Conservation (phyloP, 257 asterid species). For the Dorcoceras hygrometricum region DNA sequence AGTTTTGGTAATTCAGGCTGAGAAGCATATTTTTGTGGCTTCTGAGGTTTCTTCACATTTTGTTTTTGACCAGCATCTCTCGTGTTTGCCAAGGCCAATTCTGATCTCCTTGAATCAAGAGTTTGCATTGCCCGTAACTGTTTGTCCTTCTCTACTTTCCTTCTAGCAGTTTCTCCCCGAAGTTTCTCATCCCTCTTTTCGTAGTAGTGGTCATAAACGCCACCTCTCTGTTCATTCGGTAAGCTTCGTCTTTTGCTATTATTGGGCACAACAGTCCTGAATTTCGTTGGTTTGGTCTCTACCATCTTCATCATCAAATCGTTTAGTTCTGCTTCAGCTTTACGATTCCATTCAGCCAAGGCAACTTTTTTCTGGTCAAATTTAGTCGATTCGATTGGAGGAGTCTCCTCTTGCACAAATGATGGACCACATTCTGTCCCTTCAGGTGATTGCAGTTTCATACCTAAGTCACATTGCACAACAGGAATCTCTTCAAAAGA, state of each 20-base stretch:
- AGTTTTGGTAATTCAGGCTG: conserved; percentile 53
- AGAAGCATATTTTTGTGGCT: conserved; percentile 43
- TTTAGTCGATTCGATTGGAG: conserved; percentile 35
- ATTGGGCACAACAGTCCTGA: conserved; percentile 37
- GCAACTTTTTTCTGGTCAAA: conserved; percentile 41
- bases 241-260: conserved; percentile 53
- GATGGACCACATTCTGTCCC: conserved; percentile 31
- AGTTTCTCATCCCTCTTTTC: conserved; percentile 80
- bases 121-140: conserved; percentile 40
- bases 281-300: conserved; percentile 76
- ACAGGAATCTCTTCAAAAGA: conserved; percentile 25
- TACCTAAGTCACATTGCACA: conserved; percentile 37
- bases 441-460: conserved; percentile 34
- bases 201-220: conserved; percentile 58
- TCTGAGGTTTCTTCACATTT: conserved; percentile 55
- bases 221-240: conserved; percentile 59
- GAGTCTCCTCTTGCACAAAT: conserved; percentile 40
- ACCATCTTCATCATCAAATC: conserved; percentile 84
- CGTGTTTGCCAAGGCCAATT: conserved; percentile 40
- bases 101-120: conserved; percentile 54
- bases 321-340: conserved; percentile 87
- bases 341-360: conserved; percentile 88
- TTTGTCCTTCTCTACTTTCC: conserved; percentile 58
- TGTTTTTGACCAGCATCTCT: conserved; percentile 45
- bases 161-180: conserved; percentile 51